Evolutionary conservation across 805 yeast genomes (phyloP).

Genomic region (Saccharomyces mikatae): DNA sequence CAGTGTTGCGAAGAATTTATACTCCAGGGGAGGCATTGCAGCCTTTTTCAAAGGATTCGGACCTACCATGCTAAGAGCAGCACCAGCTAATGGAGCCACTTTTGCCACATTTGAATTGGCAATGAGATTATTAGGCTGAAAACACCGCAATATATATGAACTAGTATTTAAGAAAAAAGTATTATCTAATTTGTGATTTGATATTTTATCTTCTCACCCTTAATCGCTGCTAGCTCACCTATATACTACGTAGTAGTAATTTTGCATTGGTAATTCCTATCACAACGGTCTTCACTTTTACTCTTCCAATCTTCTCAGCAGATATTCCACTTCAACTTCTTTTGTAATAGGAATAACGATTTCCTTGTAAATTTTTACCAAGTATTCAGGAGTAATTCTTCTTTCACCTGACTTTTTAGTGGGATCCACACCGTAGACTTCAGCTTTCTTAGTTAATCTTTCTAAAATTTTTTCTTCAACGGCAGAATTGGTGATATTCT

Average conservation of each 20-base stretch:
- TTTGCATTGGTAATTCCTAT: too few species aligned
- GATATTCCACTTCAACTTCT: slow-evolving; percentile 88
- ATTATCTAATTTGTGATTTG: background rate
- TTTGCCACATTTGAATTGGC: slow-evolving; percentile 89
- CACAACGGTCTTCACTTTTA: background rate
- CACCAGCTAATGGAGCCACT: slow-evolving; percentile 97
- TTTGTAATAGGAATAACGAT: slow-evolving; percentile 91
- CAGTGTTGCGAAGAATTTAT: slow-evolving; percentile 48
- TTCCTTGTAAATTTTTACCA: slow-evolving; percentile 77
- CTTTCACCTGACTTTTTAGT: slow-evolving; percentile 63
- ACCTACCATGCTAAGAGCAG: slow-evolving; percentile 92
- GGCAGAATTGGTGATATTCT: slow-evolving; percentile 74
- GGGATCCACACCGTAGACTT: slow-evolving; percentile 84
- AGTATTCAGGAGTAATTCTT: slow-evolving; percentile 72
- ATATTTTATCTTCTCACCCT: background rate
- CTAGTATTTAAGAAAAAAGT: background rate
- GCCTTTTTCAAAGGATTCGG: slow-evolving; percentile 87
- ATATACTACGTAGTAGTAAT: background rate
- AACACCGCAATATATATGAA: too few species aligned
- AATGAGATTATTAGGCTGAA: slow-evolving; percentile 55
- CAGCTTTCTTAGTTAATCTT: slow-evolving; percentile 72
- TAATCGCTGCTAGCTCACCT: background rate
- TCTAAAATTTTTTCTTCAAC: slow-evolving; percentile 80
- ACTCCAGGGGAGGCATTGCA: slow-evolving; percentile 48
- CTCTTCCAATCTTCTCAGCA: slow-evolving; percentile 66